Base-by-base conservation (phyloP, 2,329 filamentous ascomycete species). In the Colletotrichum neosansevieriae region DNA sequence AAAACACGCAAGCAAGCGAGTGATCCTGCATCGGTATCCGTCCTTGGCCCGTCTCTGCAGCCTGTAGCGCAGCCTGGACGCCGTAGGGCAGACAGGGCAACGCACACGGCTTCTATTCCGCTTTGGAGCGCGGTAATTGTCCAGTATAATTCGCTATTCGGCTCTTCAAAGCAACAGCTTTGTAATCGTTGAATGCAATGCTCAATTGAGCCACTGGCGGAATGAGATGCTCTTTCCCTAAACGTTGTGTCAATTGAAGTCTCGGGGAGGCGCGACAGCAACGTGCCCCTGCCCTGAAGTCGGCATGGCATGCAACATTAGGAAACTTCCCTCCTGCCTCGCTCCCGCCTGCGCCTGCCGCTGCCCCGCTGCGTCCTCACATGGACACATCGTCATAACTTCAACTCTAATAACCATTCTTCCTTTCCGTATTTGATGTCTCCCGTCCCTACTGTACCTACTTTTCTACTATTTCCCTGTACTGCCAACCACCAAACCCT, bases 1-100 rank as follows among this genome's bases (percentile, higher is more conserved):
- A 64, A 54, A 59, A 54, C 44, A 45, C 58, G 36, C 59, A 58
- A 51, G 51, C 58, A 42, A 58, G 53, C n/a, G 49, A 56, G 57
- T 17, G 17, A 40, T 47, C 13, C 42, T 57, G 54, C 56, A 44
- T 44, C 45, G 44, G 51, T 58, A 67, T 63, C 24, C 50, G 50
- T 56, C 42, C 47, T 34, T 53, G 47, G 47, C 47, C 21, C 24
- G 34, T 49, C 44, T 51, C 44, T 51, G 32, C 17, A 13, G 21
- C 40, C 51, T 49, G 60, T 19, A 45, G 21, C 21, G 21, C 32
- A 32, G n/a, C 17, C 29, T 54, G 58, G 24, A 62, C 36, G 19
- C 42, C 45, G 51, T 58, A 63, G 32, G 51, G 60, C 32, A 56
- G 50, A 45, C 11, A 34, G 21, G 29, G 24, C 34, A 32, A n/a